phyloP scores from a whole-genome alignment of 805 yeast genomes.

The Ogataea ramenticola region DNA sequence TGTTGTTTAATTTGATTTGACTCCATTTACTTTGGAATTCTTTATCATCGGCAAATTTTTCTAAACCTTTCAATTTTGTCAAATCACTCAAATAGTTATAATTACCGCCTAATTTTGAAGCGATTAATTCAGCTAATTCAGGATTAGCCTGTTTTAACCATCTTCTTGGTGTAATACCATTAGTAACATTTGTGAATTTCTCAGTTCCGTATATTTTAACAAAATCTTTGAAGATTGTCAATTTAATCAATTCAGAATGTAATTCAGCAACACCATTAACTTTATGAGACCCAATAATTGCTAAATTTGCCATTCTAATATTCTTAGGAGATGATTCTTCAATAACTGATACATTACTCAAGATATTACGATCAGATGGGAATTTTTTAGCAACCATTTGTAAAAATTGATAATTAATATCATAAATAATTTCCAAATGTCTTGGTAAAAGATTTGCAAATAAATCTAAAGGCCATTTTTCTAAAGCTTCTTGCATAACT shows the following conservation, averaged over 20 bases:
- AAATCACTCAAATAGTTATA: conserved; percentile 65
- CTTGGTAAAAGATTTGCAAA: conserved; percentile 78
- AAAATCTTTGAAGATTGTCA: conserved; percentile 86
- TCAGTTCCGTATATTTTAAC: conserved; percentile 75
- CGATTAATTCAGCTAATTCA: conserved; percentile 62
- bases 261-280: conserved; percentile 96
- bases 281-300: conserved; percentile 86
- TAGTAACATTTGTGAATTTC: conserved; percentile 86
- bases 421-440: conserved; percentile 85
- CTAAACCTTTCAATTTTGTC: conserved; percentile 58
- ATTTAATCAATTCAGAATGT: conserved; percentile 84
- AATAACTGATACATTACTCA: conserved; percentile 70
- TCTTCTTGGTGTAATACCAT: conserved; percentile 94
- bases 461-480: conserved; percentile 89
- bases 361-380: conserved; percentile 65
- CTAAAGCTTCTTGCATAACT: conserved; percentile 90
- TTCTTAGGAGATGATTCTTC: conserved; percentile 79
- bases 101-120: conserved; percentile 63
- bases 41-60: conserved; percentile 57
- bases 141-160: conserved; percentile 96
- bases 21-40: conserved; percentile 68
- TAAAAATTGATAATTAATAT: conserved; percentile 73
- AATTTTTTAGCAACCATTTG: conserved; percentile 66
- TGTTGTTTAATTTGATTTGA: conserved; percentile 61
- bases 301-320: conserved; percentile 87